phyloP scores from a whole-genome alignment of 306 rosid species.

The Cicer yamashitae region DNA sequence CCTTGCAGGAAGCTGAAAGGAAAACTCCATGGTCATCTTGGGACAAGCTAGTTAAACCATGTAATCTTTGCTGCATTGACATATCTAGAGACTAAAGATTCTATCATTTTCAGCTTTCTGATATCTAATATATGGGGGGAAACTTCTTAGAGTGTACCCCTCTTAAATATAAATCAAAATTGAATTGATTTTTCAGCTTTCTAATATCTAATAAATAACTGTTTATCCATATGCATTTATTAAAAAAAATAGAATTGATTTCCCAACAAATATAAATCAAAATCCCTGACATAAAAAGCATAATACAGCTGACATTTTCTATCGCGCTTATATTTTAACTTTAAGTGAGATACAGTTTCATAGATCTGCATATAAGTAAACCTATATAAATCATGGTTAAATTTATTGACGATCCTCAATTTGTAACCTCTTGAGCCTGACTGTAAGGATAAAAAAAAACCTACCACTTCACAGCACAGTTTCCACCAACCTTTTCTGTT shows the following conservation, averaged over 20 bases:
- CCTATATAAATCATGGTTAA: slow-evolving; percentile 8
- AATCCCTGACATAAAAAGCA: neutral
- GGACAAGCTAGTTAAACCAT: slow-evolving; percentile 95
- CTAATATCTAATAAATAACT: too few species aligned
- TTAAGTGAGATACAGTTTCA: neutral
- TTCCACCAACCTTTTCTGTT: slow-evolving; percentile 68
- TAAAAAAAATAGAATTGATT: too few species aligned
- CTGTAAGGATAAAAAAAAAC: slow-evolving; percentile 8
- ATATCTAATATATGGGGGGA: too few species aligned
- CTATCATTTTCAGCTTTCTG: neutral
- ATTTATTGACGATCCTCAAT: slow-evolving; percentile 3
- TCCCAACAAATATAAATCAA: too few species aligned
- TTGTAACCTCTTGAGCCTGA: slow-evolving; percentile 22
- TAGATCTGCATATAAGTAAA: slow-evolving; percentile 7
- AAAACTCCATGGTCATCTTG: slow-evolving; percentile 84
- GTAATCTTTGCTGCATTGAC: slow-evolving; percentile 72
- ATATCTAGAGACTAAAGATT: slow-evolving; percentile 16
- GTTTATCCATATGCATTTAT: too few species aligned
- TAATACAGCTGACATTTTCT: slow-evolving; percentile 4
- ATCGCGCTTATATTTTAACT: slow-evolving; percentile 24
- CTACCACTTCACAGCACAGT: slow-evolving; percentile 18
- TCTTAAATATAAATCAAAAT: too few species aligned
- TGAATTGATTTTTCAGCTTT: too few species aligned
- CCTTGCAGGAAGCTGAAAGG: slow-evolving; percentile 94
- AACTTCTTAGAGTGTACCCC: too few species aligned